Conservation (phyloP, 257 asterid species). For the Mentha longifolia region DNA sequence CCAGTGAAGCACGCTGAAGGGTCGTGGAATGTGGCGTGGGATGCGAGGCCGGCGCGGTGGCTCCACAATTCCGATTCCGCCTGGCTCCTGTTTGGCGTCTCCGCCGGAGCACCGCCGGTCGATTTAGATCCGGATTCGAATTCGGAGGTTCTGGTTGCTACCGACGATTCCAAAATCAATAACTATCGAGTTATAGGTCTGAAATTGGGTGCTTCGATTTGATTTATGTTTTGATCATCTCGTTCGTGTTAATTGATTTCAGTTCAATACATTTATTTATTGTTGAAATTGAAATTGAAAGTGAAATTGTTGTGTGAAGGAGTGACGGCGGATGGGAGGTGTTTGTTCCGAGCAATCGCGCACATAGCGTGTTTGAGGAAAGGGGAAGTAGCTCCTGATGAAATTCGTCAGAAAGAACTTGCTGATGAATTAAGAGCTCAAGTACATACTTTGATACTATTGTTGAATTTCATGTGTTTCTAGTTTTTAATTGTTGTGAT, state of each 20-base stretch:
- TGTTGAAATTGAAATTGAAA: background rate
- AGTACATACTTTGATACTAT: too few species aligned
- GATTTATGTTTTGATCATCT: too few species aligned
- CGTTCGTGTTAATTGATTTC: background rate
- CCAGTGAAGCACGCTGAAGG: slow-evolving; percentile 64
- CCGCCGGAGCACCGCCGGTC: slow-evolving; percentile 39
- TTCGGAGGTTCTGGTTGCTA: slow-evolving; percentile 29
- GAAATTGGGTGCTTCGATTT: background rate
- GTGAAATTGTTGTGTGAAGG: slow-evolving; percentile 36
- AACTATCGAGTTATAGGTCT: slow-evolving; percentile 67
- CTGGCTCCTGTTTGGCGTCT: slow-evolving; percentile 80
- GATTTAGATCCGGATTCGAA: slow-evolving; percentile 40
- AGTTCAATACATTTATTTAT: background rate
- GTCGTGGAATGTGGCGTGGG: slow-evolving; percentile 95
- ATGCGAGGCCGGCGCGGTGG: slow-evolving; percentile 93
- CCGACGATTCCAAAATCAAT: slow-evolving; percentile 24
- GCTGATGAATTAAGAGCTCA: slow-evolving; percentile 93
- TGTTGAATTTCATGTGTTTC: too few species aligned
- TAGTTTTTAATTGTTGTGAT: background rate
- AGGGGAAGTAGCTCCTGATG: slow-evolving; percentile 74
- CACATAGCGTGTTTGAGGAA: slow-evolving; percentile 75
- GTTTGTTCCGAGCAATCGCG: slow-evolving; percentile 83
- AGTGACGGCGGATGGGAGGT: slow-evolving; percentile 81
- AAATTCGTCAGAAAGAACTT: slow-evolving; percentile 67
- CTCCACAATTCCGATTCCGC: slow-evolving; percentile 81